Conservation (phyloP, 2,329 filamentous ascomycete genomes). For the Colletotrichum paranaense region DNA sequence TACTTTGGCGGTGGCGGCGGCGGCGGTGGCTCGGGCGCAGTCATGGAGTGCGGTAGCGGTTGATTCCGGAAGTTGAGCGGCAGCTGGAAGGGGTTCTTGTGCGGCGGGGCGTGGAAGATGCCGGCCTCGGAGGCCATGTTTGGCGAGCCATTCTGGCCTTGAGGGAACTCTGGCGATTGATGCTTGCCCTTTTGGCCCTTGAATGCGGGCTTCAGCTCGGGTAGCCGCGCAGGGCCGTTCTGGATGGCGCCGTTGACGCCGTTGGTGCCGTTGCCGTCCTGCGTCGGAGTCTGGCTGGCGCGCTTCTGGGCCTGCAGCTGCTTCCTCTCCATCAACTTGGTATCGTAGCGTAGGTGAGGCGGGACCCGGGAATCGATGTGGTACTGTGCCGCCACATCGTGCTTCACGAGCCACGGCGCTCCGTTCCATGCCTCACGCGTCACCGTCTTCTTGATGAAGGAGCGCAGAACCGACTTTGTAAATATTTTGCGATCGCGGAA, state of each 20-base stretch:
- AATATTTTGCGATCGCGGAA: slow-evolving; percentile 90
- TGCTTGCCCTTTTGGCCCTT: slow-evolving; percentile 76
- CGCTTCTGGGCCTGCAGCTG: slow-evolving; percentile 76
- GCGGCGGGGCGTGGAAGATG: slow-evolving; percentile 52
- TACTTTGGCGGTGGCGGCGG: slow-evolving; percentile 87
- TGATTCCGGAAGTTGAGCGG: slow-evolving; percentile 56
- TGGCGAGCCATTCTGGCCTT: slow-evolving; percentile 59
- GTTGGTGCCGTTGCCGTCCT: slow-evolving; percentile 27
- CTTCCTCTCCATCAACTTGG: slow-evolving; percentile 81
- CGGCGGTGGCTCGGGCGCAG: slow-evolving; percentile 64
- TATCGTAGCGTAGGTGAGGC: slow-evolving; percentile 83
- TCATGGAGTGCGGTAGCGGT: slow-evolving; percentile 50
- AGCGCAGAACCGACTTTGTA: slow-evolving; percentile 91
- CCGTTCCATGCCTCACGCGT: slow-evolving; percentile 92
- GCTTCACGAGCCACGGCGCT: slow-evolving; percentile 96
- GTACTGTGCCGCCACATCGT: slow-evolving; percentile 84
- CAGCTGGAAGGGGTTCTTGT: slow-evolving; percentile 60
- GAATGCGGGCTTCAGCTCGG: slow-evolving; percentile 78
- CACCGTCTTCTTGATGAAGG: slow-evolving; percentile 96
- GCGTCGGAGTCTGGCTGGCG: slow-evolving; percentile 52
- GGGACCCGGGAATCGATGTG: slow-evolving; percentile 91
- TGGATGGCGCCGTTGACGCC: slow-evolving; percentile 53
- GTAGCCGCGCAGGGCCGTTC: slow-evolving; percentile 67
- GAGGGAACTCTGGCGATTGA: slow-evolving; percentile 44
- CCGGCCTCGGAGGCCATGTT: slow-evolving; percentile 46